Conservation (phyloP, 192 early-diverging fungal species). For the Funneliformis mosseae region DNA sequence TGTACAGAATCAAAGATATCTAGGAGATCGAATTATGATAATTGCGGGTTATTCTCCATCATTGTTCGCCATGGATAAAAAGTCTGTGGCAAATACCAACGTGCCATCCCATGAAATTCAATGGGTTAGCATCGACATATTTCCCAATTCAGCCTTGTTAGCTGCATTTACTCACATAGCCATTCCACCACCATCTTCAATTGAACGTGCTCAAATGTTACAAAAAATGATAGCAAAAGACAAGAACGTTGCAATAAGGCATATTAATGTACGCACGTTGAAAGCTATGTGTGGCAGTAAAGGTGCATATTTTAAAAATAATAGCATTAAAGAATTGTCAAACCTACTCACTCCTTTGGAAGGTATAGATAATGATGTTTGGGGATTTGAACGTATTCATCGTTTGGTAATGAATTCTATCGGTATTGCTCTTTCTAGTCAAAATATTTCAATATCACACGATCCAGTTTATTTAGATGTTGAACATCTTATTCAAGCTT, state of each 20-base stretch:
- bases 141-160: slow-evolving; percentile 41
- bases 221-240: slow-evolving; percentile 41
- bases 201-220: slow-evolving; percentile 29
- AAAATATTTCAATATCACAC: slow-evolving; percentile 35
- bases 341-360: slow-evolving; percentile 30
- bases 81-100: not conserved
- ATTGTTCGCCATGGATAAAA: slow-evolving; percentile 23
- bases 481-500: slow-evolving; percentile 30
- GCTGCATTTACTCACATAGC: slow-evolving; percentile 31
- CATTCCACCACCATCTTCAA: slow-evolving; percentile 11
- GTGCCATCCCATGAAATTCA: slow-evolving; percentile 22
- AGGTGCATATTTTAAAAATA: slow-evolving; percentile 36
- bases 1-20: slow-evolving; percentile 45
- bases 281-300: slow-evolving; percentile 40
- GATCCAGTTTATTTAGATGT: slow-evolving; percentile 34
- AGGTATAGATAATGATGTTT: slow-evolving; percentile 43
- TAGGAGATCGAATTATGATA: slow-evolving; percentile 49
- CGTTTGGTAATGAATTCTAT: slow-evolving; percentile 51
- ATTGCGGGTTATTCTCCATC: slow-evolving; percentile 53
- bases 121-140: slow-evolving; percentile 30
- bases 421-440: slow-evolving; percentile 40
- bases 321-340: slow-evolving; percentile 17
- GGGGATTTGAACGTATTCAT: slow-evolving; percentile 51
- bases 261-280: slow-evolving; percentile 53
- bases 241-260: slow-evolving; percentile 41